Evolutionary conservation across 495 filamentous ascomycete species (phyloP).

Genomic region (Aspergillus nidulans): DNA sequence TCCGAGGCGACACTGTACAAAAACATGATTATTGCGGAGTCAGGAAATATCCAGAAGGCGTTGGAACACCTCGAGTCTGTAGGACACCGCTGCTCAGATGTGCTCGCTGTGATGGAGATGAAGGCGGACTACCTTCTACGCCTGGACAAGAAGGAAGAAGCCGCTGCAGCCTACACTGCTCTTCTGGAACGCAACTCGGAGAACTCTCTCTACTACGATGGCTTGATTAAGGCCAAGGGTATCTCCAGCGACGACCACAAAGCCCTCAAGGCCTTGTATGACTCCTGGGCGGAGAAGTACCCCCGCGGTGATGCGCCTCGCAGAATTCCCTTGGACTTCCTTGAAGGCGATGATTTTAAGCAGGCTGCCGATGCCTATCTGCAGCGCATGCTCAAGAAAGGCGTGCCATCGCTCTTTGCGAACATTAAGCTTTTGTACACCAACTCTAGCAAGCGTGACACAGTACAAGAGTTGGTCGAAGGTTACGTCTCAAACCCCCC

Average conservation of each 20-base stretch:
- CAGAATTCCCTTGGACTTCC: slow-evolving; percentile 83
- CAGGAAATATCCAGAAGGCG: slow-evolving; percentile 71
- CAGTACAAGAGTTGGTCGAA: slow-evolving; percentile 70
- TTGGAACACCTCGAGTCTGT: slow-evolving; percentile 80
- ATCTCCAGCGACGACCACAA: slow-evolving; percentile 58
- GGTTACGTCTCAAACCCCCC: slow-evolving; percentile 57
- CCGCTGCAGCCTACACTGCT: slow-evolving; percentile 71
- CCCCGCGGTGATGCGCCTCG: slow-evolving; percentile 80
- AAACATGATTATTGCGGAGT: slow-evolving; percentile 88
- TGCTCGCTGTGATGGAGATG: slow-evolving; percentile 84
- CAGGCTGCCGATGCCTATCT: slow-evolving; percentile 77
- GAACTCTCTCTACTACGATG: slow-evolving; percentile 79
- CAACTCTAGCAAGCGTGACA: slow-evolving; percentile 68
- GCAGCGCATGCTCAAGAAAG: slow-evolving; percentile 82
- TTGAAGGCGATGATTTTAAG: slow-evolving; percentile 79
- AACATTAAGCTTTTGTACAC: slow-evolving; percentile 91
- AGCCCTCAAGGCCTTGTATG: slow-evolving; percentile 67
- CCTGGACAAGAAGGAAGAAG: slow-evolving; percentile 74
- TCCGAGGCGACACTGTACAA: slow-evolving; percentile 96
- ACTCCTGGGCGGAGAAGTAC: slow-evolving; percentile 73
- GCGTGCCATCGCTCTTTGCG: slow-evolving; percentile 93
- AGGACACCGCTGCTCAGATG: slow-evolving; percentile 73
- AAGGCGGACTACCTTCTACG: slow-evolving; percentile 79
- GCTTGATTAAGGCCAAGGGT: slow-evolving; percentile 62
- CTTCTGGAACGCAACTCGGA: slow-evolving; percentile 86